Conservation (phyloP, 2,329 filamentous ascomycete genomes). For the Colletotrichum lupini region DNA sequence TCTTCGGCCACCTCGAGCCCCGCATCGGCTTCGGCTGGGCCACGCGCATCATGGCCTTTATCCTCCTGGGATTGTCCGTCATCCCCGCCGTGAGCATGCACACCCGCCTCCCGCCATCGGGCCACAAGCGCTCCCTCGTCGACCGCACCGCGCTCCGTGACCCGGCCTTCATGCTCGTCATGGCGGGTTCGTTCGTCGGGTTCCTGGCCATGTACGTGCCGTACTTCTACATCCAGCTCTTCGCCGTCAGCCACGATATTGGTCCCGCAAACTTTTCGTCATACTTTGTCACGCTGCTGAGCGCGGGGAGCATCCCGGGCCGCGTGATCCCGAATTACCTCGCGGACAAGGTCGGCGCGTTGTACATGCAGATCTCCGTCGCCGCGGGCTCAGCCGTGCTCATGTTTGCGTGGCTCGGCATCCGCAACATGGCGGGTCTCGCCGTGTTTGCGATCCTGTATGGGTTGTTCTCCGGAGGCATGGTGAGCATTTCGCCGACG, state of each 20-base stretch:
- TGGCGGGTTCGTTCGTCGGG: conserved; percentile 48
- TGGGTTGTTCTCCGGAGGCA: conserved; percentile 57
- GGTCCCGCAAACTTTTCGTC: conserved; percentile 47
- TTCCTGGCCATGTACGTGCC: conserved; percentile 60
- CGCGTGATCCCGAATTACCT: conserved; percentile 57
- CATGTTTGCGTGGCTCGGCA: conserved; percentile 53
- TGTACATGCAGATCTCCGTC: conserved; percentile 51
- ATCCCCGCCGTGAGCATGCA: conserved; percentile 53
- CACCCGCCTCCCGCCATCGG: conserved; percentile 45
- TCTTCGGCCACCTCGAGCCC: conserved; percentile 55
- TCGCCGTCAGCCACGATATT: conserved; percentile 52
- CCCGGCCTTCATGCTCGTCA: conserved; percentile 49
- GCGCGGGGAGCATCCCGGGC: conserved; percentile 57
- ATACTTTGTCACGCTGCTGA: conserved; percentile 57
- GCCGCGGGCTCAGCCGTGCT: conserved; percentile 47
- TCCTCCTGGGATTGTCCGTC: conserved; percentile 52
- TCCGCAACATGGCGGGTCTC: conserved; percentile 48
- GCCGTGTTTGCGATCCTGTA: conserved; percentile 56
- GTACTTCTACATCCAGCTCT: conserved; percentile 60
- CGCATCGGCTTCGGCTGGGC: conserved; percentile 67
- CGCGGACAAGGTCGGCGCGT: conserved; percentile 54
- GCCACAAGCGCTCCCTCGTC: conserved; percentile 44
- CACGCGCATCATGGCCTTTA: conserved; percentile 55
- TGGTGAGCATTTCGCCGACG: conserved; percentile 56
- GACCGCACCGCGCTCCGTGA: conserved; percentile 52